Base-by-base conservation (phyloP, 2,329 filamentous ascomycete species). In the Trichoderma breve region DNA sequence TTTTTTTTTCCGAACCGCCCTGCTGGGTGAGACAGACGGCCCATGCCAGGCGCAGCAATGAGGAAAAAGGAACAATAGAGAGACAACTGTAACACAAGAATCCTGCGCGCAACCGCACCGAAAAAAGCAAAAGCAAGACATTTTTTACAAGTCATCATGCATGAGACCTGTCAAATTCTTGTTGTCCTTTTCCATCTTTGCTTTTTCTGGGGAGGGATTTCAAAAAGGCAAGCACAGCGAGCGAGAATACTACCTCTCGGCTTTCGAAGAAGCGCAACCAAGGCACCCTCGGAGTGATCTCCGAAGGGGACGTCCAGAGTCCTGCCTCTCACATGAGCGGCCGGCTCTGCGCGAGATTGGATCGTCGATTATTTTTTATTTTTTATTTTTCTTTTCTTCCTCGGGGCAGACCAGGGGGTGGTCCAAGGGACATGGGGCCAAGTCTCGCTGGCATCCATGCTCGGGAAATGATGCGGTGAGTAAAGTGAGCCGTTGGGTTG, bases 391-490 rank as follows among this genome's bases (percentile, higher is more conserved):
- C 11, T 30, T n/a, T 32, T 58, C 30, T 58, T 32, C 6, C 55
- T 61, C 28, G 55, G 36, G 65, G 26, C 66, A 26, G 55, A 57
- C 63, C 43, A 65, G 65, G 55, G 65, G 34, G 36, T 24, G 30
- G 39, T 24, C 63, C 55, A 21, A 60, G 36, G 32, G 34, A 43
- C 47, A 47, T 26, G 55, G 67, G 57, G 61, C 21, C 47, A 36
- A 36, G 18, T 58, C 55, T 36, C 14, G 39, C 39, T 57, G 28
- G 26, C n/a, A 68, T 68, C 53, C 65, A 60, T 69, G 66, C 66
- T 69, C 55, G 66, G 53, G 66, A 69, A 69, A 69, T 69, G 66
- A 69, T 69, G 66, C 66, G 66, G 66, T 69, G 66, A 69, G 65
- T 58, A 43, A 47, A 47, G 63, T 55, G 51, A 68, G 65, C 18